These are phyloP conservation scores for Cladosporium cucumerinum DNA, from an alignment of 2,329 filamentous ascomycete species.

Conservation along the genomic window DNA sequence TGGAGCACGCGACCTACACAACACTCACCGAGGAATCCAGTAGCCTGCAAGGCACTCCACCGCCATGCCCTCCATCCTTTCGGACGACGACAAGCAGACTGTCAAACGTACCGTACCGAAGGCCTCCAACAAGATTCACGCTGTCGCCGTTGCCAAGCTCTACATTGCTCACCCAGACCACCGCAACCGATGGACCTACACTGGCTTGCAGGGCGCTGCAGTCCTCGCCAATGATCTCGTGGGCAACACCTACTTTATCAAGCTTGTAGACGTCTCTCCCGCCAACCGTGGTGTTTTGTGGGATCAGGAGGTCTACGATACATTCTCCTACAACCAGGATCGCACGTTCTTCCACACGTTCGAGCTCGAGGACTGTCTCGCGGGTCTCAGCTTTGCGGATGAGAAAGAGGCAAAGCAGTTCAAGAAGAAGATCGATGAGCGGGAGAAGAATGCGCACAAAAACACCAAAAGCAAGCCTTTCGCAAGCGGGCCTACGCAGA, in stretches of 20 bases:
- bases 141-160: conserved; percentile 86
- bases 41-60: neutral
- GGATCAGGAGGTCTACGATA: conserved; percentile 97
- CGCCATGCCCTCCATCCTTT: conserved; percentile 64
- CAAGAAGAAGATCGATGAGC: conserved; percentile 94
- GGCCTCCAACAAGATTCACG: conserved; percentile 93
- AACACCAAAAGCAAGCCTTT: conserved; percentile 78
- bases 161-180: conserved; percentile 87
- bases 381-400: conserved; percentile 86
- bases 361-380: conserved; percentile 87
- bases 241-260: conserved; percentile 94
- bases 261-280: conserved; percentile 93
- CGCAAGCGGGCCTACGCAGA: conserved; percentile 38
- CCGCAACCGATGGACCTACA: conserved; percentile 84
- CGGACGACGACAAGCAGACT: conserved; percentile 91
- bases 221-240: conserved; percentile 92
- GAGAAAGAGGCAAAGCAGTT: conserved; percentile 98
- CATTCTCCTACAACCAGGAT: conserved; percentile 93
- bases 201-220: conserved; percentile 84
- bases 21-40: neutral
- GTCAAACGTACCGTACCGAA: conserved; percentile 94
- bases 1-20: conserved; percentile 7
- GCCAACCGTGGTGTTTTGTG: conserved; percentile 82
- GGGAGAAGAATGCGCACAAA: conserved; percentile 93
- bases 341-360: conserved; percentile 97